Base-by-base conservation (phyloP, 495 filamentous ascomycete species). In the Aspergillus asperescens region DNA sequence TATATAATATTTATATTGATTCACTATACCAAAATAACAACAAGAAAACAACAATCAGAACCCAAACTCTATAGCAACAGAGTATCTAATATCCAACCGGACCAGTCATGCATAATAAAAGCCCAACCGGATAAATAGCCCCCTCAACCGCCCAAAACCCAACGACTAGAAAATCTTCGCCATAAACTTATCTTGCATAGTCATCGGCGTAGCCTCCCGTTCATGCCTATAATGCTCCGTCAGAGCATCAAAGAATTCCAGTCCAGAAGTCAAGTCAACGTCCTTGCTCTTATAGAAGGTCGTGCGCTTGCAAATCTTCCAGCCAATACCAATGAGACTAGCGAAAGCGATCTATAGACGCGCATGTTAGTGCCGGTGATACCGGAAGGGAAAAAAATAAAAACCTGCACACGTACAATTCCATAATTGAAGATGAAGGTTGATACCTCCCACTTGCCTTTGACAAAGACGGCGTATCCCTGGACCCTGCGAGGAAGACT, bases 391-490 rank as follows among this genome's bases (percentile, higher is more conserved):
- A 3, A 15, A 23, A 13, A 42, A 23, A 27, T 13, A 5, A 25
- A 3, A n/a, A 46, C 42, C 3, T 32, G 32, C 42, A 3, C 24
- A 46, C 42, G 6, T 32, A 46, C 42, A 46, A 46, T 46, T 4
- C 42, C 42, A 29, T 44, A 44, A 15, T 44, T 44, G 25, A 44
- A 44, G 25, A 44, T 44, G 16, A 44, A 44, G 4, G 41, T 44
- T 19, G 41, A 44, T 12, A 44, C 41, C 29, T 44, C 24, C 41
- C 41, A 44, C 7, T 44, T 44, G 22, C 41, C 41, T 28, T 44
- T 28, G 1, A 44, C 41, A n/a, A 44, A 44, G 23, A 44, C 41
- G 7, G 41, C 24, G 24, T 44, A 44, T 13, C 41, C 41, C 18
- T 44, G 41, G 25, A 44, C 5, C 41, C 41, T 44, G 39, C 7